Evolutionary conservation across 345 rosid genomes (phyloP).

Genomic region (Turnera subulata): DNA sequence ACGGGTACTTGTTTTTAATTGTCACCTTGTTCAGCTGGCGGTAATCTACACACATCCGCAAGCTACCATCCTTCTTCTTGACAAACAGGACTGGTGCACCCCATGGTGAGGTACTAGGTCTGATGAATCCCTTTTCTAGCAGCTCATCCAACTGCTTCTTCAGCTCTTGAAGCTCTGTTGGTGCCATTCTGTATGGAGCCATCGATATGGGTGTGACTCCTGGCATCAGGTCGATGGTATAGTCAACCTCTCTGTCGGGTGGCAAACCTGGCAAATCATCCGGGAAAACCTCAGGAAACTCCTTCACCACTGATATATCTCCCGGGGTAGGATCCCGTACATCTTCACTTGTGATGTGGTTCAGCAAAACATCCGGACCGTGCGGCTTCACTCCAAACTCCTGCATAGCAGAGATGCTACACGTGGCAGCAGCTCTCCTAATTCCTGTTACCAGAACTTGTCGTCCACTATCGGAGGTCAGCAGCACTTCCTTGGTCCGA

Average conservation of each 20-base stretch:
- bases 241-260: neutral
- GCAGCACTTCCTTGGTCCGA: too few relatives aligned
- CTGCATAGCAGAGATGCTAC: too few relatives aligned
- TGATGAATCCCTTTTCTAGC: neutral
- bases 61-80: neutral
- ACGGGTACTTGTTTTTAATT: neutral
- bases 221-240: neutral
- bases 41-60: neutral
- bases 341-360: too few relatives aligned
- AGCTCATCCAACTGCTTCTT: neutral
- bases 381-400: too few relatives aligned
- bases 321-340: too few relatives aligned
- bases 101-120: neutral
- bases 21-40: neutral
- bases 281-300: too few relatives aligned
- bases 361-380: too few relatives aligned
- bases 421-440: too few relatives aligned
- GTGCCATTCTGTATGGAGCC: neutral
- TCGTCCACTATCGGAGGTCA: too few relatives aligned
- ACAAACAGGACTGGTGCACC: neutral
- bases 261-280: neutral
- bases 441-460: too few relatives aligned
- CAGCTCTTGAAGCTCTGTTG: neutral
- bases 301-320: too few relatives aligned
- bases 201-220: rapidly evolving